Evolutionary conservation across 2,329 filamentous ascomycete genomes (phyloP), one percentile per base, ranked within the genome.

Genomic region (Colletotrichum sp.): DNA sequence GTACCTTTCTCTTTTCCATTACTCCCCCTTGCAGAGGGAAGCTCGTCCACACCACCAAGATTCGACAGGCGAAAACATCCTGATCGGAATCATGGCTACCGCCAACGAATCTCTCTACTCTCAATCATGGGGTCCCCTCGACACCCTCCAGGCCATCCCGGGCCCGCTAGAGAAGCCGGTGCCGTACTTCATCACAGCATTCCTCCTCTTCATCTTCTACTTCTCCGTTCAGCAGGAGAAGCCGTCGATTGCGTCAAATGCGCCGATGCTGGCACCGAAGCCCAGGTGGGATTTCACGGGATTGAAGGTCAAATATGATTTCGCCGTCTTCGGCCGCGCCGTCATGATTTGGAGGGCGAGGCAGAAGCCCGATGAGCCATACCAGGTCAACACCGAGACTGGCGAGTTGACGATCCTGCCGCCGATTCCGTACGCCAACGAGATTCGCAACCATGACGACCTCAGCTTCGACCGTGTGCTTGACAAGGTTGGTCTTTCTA

Each of bases 381-480:
- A 69, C 18, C 70, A 55, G 15, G 32, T 75, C 8, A 24, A 68
- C n/a, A 73, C 73, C n/a, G 73, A 75, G 12, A 36, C n/a, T 15
- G 73, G 73, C 30, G 70, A 75, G 15, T 9, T 75, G 69, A 75
- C 73, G n/a, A 60, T 75, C 8, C 64, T 75, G 9, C 73, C 73
- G 12, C 36, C 73, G n/a, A 36, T 75, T 3, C 73, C 73, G 18
- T 75, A 67, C 10, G 73, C 73, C 64, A 75, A 75, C 70, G 73
- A 75, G 48, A 75, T 75, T 12, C 73, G 73, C 43, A 75, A 75
- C 43, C 73, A 75, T 18, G 70, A 73, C 18, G 64, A 75, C 18
- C 70, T 75, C 43, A 75, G 73, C 34, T 73, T 75, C 43, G 73
- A 73, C 64, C 73, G 73, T 24, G 64, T 75, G 30, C 34, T 75